phyloP scores from a whole-genome alignment of 768 basidiomycete genomes.

The Auricularia heimuer region DNA sequence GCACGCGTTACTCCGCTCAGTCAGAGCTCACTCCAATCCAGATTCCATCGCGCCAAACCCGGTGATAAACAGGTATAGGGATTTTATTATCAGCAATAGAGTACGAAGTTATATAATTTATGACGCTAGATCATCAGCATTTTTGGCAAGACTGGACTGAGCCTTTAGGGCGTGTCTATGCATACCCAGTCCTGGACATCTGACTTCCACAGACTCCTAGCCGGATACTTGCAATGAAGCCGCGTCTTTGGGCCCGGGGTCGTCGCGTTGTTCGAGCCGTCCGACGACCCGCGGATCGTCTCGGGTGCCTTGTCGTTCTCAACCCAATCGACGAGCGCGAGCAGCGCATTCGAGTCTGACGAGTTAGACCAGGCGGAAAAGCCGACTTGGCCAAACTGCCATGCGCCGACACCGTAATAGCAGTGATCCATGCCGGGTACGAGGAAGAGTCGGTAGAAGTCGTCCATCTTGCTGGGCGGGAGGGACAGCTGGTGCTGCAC shows the following conservation, averaged over 20 bases:
- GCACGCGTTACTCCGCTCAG: too few species aligned
- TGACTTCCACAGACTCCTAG: background rate
- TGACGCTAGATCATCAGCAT: too few species aligned
- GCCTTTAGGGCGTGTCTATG: background rate
- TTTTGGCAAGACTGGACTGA: background rate
- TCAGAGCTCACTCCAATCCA: too few species aligned
- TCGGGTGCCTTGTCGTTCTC: background rate
- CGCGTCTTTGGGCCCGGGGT: background rate
- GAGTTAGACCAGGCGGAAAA: background rate
- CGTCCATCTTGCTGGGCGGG: background rate
- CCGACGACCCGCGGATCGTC: background rate
- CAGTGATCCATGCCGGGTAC: background rate
- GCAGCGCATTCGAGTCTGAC: background rate
- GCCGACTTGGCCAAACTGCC: background rate
- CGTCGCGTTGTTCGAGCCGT: background rate
- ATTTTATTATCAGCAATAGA: too few species aligned
- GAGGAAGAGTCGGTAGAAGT: background rate
- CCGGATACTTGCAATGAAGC: background rate
- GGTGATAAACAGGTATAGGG: too few species aligned
- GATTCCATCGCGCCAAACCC: too few species aligned
- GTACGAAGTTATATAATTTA: too few species aligned
- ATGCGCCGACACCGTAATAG: background rate
- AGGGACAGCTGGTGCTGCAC: background rate
- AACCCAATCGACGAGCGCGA: background rate
- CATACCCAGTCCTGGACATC: background rate